Base-by-base conservation (phyloP, 2,329 filamentous ascomycete species). In the Alternaria novae-zelandiae region DNA sequence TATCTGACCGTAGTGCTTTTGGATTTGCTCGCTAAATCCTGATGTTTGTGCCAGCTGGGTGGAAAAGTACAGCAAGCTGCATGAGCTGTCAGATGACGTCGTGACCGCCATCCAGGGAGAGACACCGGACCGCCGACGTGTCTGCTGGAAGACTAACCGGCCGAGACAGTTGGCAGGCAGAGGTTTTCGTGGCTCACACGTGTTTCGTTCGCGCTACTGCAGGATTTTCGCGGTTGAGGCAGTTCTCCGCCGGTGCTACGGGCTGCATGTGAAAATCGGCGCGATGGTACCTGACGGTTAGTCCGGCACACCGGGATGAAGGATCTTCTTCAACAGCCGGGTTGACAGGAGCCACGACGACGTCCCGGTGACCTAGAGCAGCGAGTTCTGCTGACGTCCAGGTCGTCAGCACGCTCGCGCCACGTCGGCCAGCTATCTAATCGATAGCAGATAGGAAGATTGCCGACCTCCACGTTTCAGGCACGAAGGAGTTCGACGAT, bases 341-440 rank as follows among this genome's bases (percentile, higher is more conserved):
- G 32, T 30, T 50, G 43, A 55, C 21, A 54, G 49, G 54, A 54
- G 54, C 28, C 32, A 54, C 49, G 43, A 43, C 20, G 21, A 55
- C 54, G 45, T 57, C 49, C 45, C 43, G 53, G 32, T 17, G 21
- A 43, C 21, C 54, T 46, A 43, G 25, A 20, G 54, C 43, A 44
- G 43, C 54, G 28, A 43, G 28, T n/a, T 56, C 44, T 56, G 41
- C 21, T 32, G 25, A 23, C 45, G 45, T 28, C 20, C 45, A 57
- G 21, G 55, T 45, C 49, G 46, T 44, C 53, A 25, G 17, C 25
- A 44, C 47, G 30, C 41, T 46, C 30, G 53, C 64, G 64, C 63
- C 64, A 65, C 65, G 54, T 54, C 68, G 60, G 63, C 54, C 51
- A 53, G 65, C 64, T 66, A 70, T 69, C 66, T 68, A 68, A 70